Evolutionary conservation across 1,284 basidiomycete species (phyloP).

Genomic region (Lignosus rhinocerotis): DNA sequence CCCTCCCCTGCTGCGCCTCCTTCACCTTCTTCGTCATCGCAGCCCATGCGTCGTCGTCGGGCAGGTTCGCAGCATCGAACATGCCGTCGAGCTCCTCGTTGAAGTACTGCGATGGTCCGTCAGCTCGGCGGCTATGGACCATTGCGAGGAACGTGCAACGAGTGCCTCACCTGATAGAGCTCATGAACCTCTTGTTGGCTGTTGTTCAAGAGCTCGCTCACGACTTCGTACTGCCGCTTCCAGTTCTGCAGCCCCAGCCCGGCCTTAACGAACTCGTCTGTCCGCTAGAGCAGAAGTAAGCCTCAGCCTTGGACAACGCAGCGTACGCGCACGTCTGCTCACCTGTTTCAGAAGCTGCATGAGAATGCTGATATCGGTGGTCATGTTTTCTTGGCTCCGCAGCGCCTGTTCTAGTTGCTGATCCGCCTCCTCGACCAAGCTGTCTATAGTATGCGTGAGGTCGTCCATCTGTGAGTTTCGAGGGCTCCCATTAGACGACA

Average conservation of each 20-base stretch:
- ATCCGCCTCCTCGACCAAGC: constrained; percentile 60
- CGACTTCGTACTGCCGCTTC: constrained; percentile 73
- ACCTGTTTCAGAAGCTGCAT: constrained; percentile 59
- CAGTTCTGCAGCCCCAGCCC: constrained; percentile 65
- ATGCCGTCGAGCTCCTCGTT: constrained; percentile 90
- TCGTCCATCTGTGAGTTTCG: constrained; percentile 25
- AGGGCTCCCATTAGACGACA: constrained; percentile 21
- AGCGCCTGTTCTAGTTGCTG: constrained; percentile 50
- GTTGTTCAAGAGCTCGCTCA: constrained; percentile 74
- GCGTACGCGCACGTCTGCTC: constrained; percentile 9
- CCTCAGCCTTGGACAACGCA: neutral
- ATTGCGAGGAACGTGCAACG: constrained; percentile 1
- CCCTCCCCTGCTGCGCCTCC: constrained; percentile 74
- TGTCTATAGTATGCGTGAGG: constrained; percentile 44
- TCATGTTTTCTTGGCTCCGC: constrained; percentile 53
- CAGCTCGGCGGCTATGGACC: constrained; percentile 7
- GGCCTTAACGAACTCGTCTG: constrained; percentile 58
- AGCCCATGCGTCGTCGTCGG: constrained; percentile 75
- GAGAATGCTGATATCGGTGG: constrained; percentile 49
- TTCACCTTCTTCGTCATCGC: constrained; percentile 74
- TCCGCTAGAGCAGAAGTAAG: constrained; percentile 18
- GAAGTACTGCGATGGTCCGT: constrained; percentile 65
- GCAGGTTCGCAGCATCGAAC: constrained; percentile 79
- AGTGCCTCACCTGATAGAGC: constrained; percentile 76
- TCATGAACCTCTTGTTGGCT: constrained; percentile 86